These are phyloP conservation scores for Pelagophyceae sp. DNA, from an alignment of 352 stramenopile species.

Conservation along the genomic window DNA sequence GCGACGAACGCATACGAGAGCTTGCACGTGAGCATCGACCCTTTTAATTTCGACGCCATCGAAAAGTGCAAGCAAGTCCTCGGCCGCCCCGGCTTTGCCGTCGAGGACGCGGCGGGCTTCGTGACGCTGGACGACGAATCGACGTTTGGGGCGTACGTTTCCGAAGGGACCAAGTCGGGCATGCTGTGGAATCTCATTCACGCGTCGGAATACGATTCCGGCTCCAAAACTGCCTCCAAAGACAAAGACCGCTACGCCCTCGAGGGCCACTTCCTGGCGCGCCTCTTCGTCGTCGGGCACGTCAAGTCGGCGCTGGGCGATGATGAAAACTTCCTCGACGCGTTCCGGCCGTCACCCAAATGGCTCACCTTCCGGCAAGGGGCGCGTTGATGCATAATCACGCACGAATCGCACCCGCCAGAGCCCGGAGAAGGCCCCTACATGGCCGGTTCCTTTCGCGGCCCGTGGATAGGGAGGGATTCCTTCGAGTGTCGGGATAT, in stretches of 20 bases:
- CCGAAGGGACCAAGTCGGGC: background rate
- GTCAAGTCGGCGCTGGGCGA: background rate
- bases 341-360: background rate
- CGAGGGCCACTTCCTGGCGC: background rate
- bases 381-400: no score
- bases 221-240: background rate
- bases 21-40: conserved; percentile 43
- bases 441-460: no score
- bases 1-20: conserved; percentile 49
- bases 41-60: conserved; percentile 3
- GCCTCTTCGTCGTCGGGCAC: conserved; percentile 7
- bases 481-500: no score
- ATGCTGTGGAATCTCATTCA: no score
- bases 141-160: background rate
- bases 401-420: no score
- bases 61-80: background rate
- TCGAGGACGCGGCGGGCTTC: background rate
- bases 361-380: no score
- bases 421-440: no score
- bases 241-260: background rate
- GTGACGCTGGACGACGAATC: background rate
- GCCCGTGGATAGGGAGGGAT: no score
- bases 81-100: background rate
- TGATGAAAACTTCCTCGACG: background rate
- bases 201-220: no score